Evolutionary conservation across 768 basidiomycete species (phyloP), one percentile per base, ranked within the genome.

Genomic region (Boletus eberwhitei): DNA sequence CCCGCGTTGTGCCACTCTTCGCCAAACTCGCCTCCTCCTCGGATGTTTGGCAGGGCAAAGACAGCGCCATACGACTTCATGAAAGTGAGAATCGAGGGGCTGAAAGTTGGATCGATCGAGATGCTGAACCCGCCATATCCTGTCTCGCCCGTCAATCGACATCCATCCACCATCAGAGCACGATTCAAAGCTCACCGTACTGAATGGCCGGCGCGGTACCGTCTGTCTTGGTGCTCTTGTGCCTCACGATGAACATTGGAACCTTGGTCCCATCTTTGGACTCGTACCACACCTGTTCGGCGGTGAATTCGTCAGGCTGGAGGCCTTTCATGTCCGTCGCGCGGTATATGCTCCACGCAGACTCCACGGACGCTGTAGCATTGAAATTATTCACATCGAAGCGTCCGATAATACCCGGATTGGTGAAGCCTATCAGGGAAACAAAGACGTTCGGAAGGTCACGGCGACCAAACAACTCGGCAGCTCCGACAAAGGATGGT

Each of bases 241-340:
- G 88, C 44, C 84, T 79, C 21, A 91, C 87, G 57, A 93, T 78
- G 64, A 91, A 93, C 90, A 93, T 92, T 2, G 91, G 91, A 35
- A 93, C 75, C 50, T 77, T 79, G 6, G 88, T 91, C 2, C 88
- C 88, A 63, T 93, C 91, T 68, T 86, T 88, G 70, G 84, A 85
- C 19, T 75, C 67, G 63, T 85, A 93, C 86, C 90, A 93, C 19
- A 90, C 86, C 72, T 93, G 90, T 53, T 79, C 77, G 32, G 83
- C 75, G 31, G 81, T 75, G 60, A 93, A 93, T 42, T 93, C 88
- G 8, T 84, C 79, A 0, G 82, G 75, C 47, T 78, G 74, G 35
- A 93, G 71, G 4, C 85, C 87, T 21, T 76, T 77, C 14, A 90
- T 79, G 38, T 77, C 64, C 2, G 84, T 84, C 32, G 78, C 74